phyloP scores from a whole-genome alignment of 225 moss, liverwort and hornwort species.

The Marchantia polymorpha region DNA sequence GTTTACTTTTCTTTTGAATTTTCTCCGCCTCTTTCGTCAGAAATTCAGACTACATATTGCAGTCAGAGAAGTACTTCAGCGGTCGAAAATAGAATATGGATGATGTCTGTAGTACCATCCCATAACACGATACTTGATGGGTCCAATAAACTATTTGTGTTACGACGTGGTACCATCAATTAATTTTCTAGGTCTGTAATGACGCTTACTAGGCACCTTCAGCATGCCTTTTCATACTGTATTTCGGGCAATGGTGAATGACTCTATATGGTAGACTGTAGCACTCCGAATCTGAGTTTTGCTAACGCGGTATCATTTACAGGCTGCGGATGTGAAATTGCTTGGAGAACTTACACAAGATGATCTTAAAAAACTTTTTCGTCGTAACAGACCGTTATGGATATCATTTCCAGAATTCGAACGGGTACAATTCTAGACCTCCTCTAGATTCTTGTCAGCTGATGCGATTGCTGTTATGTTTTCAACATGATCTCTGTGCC shows the following conservation, averaged over 20 bases:
- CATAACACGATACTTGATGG: too few relatives aligned
- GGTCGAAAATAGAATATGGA: too few relatives aligned
- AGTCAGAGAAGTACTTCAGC: too few relatives aligned
- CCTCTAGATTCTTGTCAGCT: neutral
- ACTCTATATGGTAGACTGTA: neutral
- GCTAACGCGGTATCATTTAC: neutral
- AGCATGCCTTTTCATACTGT: too few relatives aligned
- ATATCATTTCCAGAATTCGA: slow-evolving; percentile 78
- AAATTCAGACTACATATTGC: neutral
- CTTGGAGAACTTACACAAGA: slow-evolving; percentile 42
- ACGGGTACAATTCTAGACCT: slow-evolving; percentile 44
- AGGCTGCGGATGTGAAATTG: slow-evolving; percentile 38
- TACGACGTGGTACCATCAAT: too few relatives aligned
- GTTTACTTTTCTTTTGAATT: too few relatives aligned
- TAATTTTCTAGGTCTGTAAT: neutral
- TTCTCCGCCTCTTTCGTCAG: too few relatives aligned
- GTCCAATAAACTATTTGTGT: neutral
- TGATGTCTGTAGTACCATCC: too few relatives aligned
- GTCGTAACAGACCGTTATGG: slow-evolving; percentile 59
- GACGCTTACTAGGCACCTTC: neutral
- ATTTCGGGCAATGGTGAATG: too few relatives aligned
- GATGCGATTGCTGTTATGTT: too few relatives aligned
- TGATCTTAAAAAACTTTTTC: slow-evolving; percentile 70
- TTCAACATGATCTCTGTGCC: too few relatives aligned
- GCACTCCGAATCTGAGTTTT: neutral